Percentiles rank a stretch among this genome's conserved stretches.
These are phyloP conservation scores for Malassezia dermatis DNA, from an alignment of 1,284 basidiomycete species.

Conservation along the genomic window DNA sequence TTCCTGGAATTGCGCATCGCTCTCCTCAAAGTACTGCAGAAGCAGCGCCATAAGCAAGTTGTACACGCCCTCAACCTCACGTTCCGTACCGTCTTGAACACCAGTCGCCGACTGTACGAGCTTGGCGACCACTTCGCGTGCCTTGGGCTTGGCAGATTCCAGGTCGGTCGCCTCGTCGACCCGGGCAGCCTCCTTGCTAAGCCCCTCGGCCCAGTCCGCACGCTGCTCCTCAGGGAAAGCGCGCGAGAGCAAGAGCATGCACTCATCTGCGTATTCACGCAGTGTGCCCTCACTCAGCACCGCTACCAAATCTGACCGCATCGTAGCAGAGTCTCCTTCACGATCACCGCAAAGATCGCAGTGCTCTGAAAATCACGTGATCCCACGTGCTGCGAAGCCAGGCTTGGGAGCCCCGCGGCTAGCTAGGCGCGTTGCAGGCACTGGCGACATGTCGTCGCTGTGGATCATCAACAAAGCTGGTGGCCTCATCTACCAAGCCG, in stretches of 20 bases:
- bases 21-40: slow-evolving; percentile 13
- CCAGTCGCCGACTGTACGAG: slow-evolving; percentile 26
- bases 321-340: slow-evolving; percentile 13
- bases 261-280: slow-evolving; percentile 32
- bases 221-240: slow-evolving; percentile 30
- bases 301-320: slow-evolving; percentile 38
- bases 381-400: slow-evolving; percentile 5
- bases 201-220: slow-evolving; percentile 30
- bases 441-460: slow-evolving; percentile 50
- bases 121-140: slow-evolving; percentile 21
- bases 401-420: background rate
- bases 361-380: slow-evolving; percentile 9
- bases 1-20: slow-evolving; percentile 10
- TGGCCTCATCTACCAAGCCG: slow-evolving; percentile 84
- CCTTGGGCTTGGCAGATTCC: slow-evolving; percentile 10
- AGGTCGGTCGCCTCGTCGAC: slow-evolving; percentile 21
- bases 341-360: background rate
- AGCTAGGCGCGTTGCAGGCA: background rate
- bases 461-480: slow-evolving; percentile 99
- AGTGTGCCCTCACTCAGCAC: slow-evolving; percentile 43
- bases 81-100: slow-evolving; percentile 35
- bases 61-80: slow-evolving; percentile 43
- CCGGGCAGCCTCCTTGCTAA: slow-evolving; percentile 25
- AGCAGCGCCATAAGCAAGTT: slow-evolving; percentile 38
- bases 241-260: slow-evolving; percentile 34